Evolutionary conservation across 768 basidiomycete genomes (phyloP).

Genomic region (Tricholoma sp.): DNA sequence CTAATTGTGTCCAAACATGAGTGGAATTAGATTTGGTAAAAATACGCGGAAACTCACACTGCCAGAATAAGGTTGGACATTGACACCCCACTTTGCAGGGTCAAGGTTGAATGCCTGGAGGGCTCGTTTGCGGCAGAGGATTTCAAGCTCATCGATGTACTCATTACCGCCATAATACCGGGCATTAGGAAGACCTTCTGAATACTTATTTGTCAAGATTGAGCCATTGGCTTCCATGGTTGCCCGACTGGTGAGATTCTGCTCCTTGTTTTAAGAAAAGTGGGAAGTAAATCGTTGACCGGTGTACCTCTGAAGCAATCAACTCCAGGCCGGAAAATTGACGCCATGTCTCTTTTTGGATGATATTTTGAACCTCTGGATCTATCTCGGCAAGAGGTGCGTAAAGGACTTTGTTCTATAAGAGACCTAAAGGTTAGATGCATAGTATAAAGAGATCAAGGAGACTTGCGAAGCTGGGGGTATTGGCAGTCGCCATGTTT

Average conservation of each 20-base stretch:
- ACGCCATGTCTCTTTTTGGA: constrained; percentile 98
- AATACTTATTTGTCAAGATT: constrained; percentile 98
- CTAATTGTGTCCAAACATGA: constrained; percentile 24
- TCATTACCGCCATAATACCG: constrained; percentile 99
- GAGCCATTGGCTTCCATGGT: constrained; percentile 99
- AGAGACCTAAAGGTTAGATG: constrained; percentile 2
- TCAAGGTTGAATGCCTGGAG: constrained; percentile 95
- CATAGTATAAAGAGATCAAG: neutral
- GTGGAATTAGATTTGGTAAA: neutral
- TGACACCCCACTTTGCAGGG: constrained; percentile 92
- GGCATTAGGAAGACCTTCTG: constrained; percentile 96
- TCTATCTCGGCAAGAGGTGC: constrained; percentile 84
- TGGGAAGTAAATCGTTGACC: neutral
- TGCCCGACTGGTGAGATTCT: constrained; percentile 96
- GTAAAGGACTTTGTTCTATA: constrained; percentile 90
- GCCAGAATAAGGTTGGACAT: constrained; percentile 98
- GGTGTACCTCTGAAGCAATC: constrained; percentile 91
- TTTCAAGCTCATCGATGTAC: constrained; percentile 94
- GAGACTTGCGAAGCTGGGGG: constrained; percentile 56
- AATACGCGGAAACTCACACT: constrained; percentile 47
- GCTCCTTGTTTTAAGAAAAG: neutral
- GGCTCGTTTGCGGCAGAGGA: constrained; percentile 92
- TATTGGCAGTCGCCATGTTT: constrained; percentile 57
- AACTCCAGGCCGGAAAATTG: constrained; percentile 97
- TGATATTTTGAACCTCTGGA: constrained; percentile 94